A percentile compares a stretch with the other conserved stretches of the same genome.
phyloP scores from a whole-genome alignment of 1,284 basidiomycete species.

The Cryptococcus amylolentus region DNA sequence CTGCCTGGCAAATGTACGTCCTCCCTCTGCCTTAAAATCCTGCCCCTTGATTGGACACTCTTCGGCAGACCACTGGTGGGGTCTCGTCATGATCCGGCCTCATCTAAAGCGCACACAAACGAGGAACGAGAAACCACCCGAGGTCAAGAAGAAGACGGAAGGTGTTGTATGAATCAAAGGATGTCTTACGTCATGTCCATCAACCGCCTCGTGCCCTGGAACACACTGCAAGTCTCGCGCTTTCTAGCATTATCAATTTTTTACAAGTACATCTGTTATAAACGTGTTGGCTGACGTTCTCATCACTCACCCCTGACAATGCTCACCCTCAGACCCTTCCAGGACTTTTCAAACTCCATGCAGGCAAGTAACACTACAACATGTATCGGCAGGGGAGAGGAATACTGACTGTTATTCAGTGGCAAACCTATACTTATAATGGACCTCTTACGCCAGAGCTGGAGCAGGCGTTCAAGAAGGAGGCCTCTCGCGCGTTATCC shows the following conservation, averaged over 20 bases:
- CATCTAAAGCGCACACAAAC: background rate
- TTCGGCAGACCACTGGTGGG: conserved; percentile 11
- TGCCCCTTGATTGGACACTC: background rate
- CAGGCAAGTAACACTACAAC: background rate
- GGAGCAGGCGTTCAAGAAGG: conserved; percentile 5
- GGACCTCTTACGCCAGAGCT: conserved; percentile 8
- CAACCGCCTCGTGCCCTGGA: too few species aligned
- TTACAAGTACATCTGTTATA: too few species aligned
- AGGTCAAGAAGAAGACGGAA: too few species aligned
- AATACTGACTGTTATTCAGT: background rate
- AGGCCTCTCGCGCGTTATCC: conserved; percentile 8
- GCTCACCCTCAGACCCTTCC: too few species aligned
- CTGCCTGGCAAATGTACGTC: conserved; percentile 4
- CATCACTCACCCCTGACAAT: too few species aligned
- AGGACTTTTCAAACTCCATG: background rate
- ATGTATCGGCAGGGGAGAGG: background rate
- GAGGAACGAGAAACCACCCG: too few species aligned
- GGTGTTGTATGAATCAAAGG: too few species aligned
- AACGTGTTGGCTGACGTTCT: too few species aligned
- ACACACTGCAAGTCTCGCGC: too few species aligned
- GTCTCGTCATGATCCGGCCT: conserved; percentile 8
- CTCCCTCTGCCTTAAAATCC: background rate
- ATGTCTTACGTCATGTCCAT: too few species aligned
- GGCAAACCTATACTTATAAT: conserved; percentile 11
- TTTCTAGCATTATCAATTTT: too few species aligned